A percentile compares a stretch with the other conserved stretches of the same genome.
Conservation (phyloP, 768 basidiomycete species). For the Collybiopsis confluens region DNA sequence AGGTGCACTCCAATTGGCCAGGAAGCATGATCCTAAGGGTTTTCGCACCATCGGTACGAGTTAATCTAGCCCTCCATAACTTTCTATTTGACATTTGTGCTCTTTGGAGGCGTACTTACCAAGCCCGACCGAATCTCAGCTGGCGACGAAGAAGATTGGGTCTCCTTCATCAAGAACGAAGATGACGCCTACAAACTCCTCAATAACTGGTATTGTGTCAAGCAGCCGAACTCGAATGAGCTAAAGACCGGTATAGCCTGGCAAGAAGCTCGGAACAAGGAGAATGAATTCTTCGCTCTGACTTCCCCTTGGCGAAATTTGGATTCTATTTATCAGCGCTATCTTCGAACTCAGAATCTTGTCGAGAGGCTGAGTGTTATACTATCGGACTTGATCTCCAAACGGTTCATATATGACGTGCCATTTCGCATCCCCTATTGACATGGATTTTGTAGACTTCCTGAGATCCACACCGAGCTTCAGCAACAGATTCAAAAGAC, state of each 20-base stretch:
- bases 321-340: constrained; percentile 43
- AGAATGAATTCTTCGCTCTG: constrained; percentile 52
- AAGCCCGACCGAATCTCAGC: constrained; percentile 66
- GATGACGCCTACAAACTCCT: constrained; percentile 41
- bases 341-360: constrained; percentile 53
- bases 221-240: constrained; percentile 48
- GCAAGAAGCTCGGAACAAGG: constrained; percentile 52
- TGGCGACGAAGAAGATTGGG: constrained; percentile 54
- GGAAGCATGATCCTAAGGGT: constrained; percentile 55
- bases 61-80: not conserved
- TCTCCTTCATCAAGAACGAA: constrained; percentile 46
- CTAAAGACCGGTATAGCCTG: constrained; percentile 51
- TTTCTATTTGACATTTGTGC: not conserved
- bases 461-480: constrained; percentile 58
- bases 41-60: constrained; percentile 64
- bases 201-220: constrained; percentile 59
- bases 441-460: constrained; percentile 43
- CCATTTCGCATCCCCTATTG: not conserved
- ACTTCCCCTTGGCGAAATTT: constrained; percentile 52
- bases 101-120: constrained; percentile 60
- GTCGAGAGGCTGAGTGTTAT: constrained; percentile 55
- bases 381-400: constrained; percentile 58
- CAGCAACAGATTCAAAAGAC: constrained; percentile 38
- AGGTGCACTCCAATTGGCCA: constrained; percentile 64
- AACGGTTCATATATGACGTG: constrained; percentile 30